phyloP scores from a whole-genome alignment of 1,139 yeast genomes.

The Hanseniaspora uvarum region DNA sequence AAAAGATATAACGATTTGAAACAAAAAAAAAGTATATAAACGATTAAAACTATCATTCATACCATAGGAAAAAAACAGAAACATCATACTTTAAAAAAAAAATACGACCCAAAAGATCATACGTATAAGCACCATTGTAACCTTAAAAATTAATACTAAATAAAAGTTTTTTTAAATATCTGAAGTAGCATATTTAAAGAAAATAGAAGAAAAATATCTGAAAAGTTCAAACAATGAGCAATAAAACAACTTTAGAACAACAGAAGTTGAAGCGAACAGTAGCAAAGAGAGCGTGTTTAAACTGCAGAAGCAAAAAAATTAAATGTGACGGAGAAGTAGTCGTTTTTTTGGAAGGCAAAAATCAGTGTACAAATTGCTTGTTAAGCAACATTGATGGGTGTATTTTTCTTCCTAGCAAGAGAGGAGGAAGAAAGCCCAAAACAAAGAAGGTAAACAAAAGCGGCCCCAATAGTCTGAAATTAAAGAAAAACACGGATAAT shows the following conservation, averaged over 20 bases:
- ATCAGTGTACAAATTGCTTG: constrained; percentile 38
- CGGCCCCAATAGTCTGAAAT: too few species aligned
- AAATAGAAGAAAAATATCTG: background rate
- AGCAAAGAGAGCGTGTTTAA: constrained; percentile 43
- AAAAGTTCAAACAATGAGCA: background rate
- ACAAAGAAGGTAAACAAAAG: background rate
- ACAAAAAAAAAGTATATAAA: too few species aligned
- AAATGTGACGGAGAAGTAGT: constrained; percentile 44
- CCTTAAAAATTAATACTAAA: background rate
- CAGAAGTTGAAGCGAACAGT: constrained; percentile 26
- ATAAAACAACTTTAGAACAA: background rate
- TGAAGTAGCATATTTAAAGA: too few species aligned
- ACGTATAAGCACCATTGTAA: background rate
- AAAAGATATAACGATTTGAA: too few species aligned
- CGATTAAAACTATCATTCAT: too few species aligned
- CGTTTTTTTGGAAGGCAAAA: constrained; percentile 3
- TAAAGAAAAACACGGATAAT: background rate
- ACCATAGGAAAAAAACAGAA: background rate
- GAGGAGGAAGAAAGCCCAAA: constrained; percentile 41
- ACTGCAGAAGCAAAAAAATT: constrained; percentile 43
- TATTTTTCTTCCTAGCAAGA: constrained; percentile 40
- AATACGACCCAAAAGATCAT: background rate
- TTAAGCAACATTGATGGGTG: constrained; percentile 35
- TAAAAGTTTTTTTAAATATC: too few species aligned
- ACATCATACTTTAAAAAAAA: too few species aligned